Evolutionary conservation across 108 stramenopile genomes (phyloP).

Genomic region (Mayamaea pseudoterrestris): DNA sequence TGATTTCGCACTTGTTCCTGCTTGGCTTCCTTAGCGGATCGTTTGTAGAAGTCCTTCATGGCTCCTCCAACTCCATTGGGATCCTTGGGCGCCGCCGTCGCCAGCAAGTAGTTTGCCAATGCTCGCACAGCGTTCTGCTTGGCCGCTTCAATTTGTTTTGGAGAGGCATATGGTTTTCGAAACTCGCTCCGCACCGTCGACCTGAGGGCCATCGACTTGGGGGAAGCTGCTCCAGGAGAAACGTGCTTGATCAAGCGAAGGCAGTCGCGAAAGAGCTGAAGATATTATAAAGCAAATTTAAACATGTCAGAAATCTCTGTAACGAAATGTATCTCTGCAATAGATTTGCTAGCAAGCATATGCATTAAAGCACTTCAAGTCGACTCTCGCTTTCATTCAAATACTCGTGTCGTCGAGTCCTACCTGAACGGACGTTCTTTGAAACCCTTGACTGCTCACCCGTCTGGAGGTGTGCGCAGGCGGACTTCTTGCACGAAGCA

Average conservation of each 20-base stretch:
- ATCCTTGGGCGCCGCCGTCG: slow-evolving; percentile 66
- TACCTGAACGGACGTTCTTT: too few relatives aligned
- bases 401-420: too few relatives aligned
- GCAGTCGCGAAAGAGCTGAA: slow-evolving; percentile 71
- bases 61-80: slow-evolving; percentile 23
- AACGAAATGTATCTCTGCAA: too few relatives aligned
- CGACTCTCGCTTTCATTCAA: too few relatives aligned
- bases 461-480: too few relatives aligned
- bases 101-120: slow-evolving; percentile 77
- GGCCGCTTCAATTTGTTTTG: slow-evolving; percentile 33
- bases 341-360: too few relatives aligned
- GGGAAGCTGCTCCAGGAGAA: slow-evolving; percentile 55
- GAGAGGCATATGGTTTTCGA: slow-evolving; percentile 23
- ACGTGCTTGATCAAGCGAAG: slow-evolving; percentile 64
- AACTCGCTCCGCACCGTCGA: slow-evolving; percentile 60
- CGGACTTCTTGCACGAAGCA: too few relatives aligned
- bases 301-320: too few relatives aligned
- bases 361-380: too few relatives aligned
- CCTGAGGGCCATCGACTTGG: slow-evolving; percentile 62
- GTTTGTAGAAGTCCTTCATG: slow-evolving; percentile 19
- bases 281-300: background rate
- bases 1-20: too few relatives aligned
- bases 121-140: slow-evolving; percentile 76
- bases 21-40: slow-evolving; percentile 8
- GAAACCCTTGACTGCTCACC: too few relatives aligned